Conservation (phyloP, 352 stramenopile genomes). For the Globisporangium alternatum region DNA sequence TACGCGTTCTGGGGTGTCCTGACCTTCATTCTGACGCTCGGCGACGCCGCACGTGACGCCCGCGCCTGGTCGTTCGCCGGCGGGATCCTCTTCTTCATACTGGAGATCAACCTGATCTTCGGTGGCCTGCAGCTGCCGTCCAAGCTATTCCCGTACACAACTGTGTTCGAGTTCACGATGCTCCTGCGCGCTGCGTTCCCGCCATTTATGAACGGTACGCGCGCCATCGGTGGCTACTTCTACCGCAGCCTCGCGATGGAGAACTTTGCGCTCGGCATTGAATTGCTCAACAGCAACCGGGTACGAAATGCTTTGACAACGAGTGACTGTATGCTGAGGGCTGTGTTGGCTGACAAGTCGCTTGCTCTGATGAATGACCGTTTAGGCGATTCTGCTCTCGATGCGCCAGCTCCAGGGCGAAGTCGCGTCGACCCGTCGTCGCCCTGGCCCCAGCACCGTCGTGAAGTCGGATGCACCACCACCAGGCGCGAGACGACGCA, state of each 20-base stretch:
- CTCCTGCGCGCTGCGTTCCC: conserved; percentile 94
- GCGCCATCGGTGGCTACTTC: conserved; percentile 93
- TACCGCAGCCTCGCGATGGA: conserved; percentile 63
- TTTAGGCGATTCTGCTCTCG: conserved; percentile 67
- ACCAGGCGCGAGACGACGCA: conserved; percentile 49
- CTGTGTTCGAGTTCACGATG: conserved; percentile 91
- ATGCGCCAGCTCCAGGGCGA: conserved; percentile 81
- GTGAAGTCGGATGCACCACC: conserved; percentile 55
- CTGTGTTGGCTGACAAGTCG: neutral
- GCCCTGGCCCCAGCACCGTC: conserved; percentile 33
- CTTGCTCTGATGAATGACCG: neutral
- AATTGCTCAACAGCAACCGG: conserved; percentile 81
- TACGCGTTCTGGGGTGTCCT: conserved; percentile 96
- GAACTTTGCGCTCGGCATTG: conserved; percentile 71
- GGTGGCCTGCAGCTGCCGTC: conserved; percentile 49
- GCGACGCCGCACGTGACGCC: conserved; percentile 84
- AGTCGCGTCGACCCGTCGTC: conserved; percentile 50
- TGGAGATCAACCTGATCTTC: conserved; percentile 92
- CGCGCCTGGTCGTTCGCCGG: conserved; percentile 94
- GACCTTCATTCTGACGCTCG: conserved; percentile 94
- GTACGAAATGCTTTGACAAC: conserved; percentile 21
- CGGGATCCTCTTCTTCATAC: conserved; percentile 91
- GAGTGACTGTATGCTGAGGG: neutral
- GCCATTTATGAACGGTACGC: conserved; percentile 95
- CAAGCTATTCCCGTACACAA: conserved; percentile 73